Evolutionary conservation across 2,329 filamentous ascomycete species (phyloP).

Genomic region (Immersiporthe knoxdaviesiana): DNA sequence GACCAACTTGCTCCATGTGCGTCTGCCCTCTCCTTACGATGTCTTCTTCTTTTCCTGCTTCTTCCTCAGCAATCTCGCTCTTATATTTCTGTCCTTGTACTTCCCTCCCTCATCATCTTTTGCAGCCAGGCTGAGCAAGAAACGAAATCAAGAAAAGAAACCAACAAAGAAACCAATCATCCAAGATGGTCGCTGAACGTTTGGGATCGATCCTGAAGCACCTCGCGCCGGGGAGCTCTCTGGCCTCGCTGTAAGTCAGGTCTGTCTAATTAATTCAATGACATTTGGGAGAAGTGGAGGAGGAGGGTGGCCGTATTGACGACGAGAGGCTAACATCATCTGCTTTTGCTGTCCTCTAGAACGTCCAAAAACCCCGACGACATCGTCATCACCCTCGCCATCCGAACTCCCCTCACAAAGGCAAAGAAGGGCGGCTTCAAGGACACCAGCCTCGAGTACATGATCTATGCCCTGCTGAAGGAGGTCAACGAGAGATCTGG

Average conservation of each 20-base stretch:
- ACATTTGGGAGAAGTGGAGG: not conserved
- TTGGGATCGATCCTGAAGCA: conserved; percentile 88
- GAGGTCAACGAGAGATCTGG: conserved; percentile 72
- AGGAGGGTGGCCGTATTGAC: not conserved
- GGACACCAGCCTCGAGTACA: conserved; percentile 86
- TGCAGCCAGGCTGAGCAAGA: not conserved
- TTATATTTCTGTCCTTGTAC: not conserved
- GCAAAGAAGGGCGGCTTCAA: conserved; percentile 92
- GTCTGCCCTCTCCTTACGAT: not conserved
- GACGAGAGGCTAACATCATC: conserved; percentile 28
- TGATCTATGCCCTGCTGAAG: conserved; percentile 82
- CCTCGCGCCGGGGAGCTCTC: conserved; percentile 71
- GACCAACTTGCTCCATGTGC: not conserved
- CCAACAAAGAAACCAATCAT: not conserved
- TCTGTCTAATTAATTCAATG: conserved; percentile 22
- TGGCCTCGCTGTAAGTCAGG: conserved; percentile 74
- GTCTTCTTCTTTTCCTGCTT: not conserved
- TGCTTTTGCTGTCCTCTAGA: conserved; percentile 50
- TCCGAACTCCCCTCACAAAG: conserved; percentile 88
- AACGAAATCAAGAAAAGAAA: no score
- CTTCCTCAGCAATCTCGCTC: not conserved
- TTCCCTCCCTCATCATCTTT: not conserved
- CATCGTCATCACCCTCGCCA: conserved; percentile 90
- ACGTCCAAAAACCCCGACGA: conserved; percentile 94
- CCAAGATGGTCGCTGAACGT: conserved; percentile 78